Evolutionary conservation across 352 stramenopile species (phyloP).

Genomic region (Globisporangium cylindrosporum): DNA sequence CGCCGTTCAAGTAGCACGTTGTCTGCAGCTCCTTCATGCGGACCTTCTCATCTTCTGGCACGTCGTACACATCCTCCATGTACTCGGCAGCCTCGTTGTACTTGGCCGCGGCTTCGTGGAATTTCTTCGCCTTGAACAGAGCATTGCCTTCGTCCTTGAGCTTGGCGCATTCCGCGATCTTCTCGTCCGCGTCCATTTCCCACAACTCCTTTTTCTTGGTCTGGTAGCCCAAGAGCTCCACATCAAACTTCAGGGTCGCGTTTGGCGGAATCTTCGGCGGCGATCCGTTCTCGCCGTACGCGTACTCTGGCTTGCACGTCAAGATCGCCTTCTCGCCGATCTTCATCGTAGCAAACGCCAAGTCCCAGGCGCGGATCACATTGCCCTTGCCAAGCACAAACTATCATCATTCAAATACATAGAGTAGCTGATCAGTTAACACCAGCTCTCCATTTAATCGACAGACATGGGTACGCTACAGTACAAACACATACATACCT

Average conservation of each 20-base stretch:
- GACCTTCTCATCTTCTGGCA: slow-evolving; percentile 80
- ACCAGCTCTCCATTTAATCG: neutral
- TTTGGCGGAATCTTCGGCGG: slow-evolving; percentile 94
- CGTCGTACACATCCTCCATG: slow-evolving; percentile 88
- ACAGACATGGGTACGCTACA: neutral
- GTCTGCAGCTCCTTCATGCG: slow-evolving; percentile 87
- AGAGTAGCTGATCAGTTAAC: neutral
- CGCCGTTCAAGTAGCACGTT: slow-evolving; percentile 91
- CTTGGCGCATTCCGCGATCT: slow-evolving; percentile 80
- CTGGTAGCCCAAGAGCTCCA: slow-evolving; percentile 93
- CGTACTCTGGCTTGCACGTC: slow-evolving; percentile 91
- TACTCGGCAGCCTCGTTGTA: slow-evolving; percentile 77
- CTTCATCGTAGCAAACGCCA: slow-evolving; percentile 93
- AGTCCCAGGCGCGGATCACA: slow-evolving; percentile 89
- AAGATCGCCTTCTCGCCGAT: slow-evolving; percentile 94
- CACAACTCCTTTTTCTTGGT: slow-evolving; percentile 95
- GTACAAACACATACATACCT: slow-evolving; percentile 30
- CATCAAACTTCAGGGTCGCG: slow-evolving; percentile 94
- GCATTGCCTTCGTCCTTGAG: slow-evolving; percentile 91
- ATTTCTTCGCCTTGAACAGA: slow-evolving; percentile 91
- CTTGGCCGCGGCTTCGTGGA: slow-evolving; percentile 80
- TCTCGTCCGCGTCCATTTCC: slow-evolving; percentile 87
- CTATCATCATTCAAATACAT: slow-evolving; percentile 17
- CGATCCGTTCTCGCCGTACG: slow-evolving; percentile 88
- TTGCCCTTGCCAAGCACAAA: slow-evolving; percentile 88